Conservation (phyloP, 2,329 filamentous ascomycete species). For the Apiospora pterosperma region DNA sequence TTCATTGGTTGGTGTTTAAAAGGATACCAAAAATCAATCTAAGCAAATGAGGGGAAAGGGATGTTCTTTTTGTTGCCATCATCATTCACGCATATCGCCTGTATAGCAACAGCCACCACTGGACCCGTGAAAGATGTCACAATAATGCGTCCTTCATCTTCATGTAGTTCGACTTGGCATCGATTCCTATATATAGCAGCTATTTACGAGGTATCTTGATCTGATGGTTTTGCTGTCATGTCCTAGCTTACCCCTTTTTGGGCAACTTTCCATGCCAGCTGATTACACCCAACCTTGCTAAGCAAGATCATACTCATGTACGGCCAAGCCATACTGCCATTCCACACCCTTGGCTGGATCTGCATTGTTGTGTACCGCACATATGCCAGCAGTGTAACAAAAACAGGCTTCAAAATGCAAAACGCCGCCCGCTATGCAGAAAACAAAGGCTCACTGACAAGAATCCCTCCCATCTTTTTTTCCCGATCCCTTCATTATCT, state of each 20-base stretch:
- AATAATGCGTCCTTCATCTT: not conserved
- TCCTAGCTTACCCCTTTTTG: not conserved
- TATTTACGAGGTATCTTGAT: not conserved
- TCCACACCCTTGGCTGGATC: not conserved
- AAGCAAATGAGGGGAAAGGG: not conserved
- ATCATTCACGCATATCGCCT: not conserved
- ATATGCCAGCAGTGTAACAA: too few species aligned
- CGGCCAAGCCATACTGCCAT: not conserved
- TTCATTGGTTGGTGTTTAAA: slow-evolving; percentile 2
- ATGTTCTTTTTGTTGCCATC: not conserved
- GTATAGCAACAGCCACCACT: not conserved
- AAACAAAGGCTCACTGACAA: not conserved
- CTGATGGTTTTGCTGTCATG: not conserved
- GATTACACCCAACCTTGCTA: not conserved
- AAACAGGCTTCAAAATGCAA: not conserved
- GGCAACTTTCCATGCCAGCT: not conserved
- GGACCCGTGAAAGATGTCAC: not conserved
- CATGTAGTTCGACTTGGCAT: not conserved
- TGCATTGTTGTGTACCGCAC: too few species aligned
- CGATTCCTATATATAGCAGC: not conserved
- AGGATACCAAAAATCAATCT: not conserved
- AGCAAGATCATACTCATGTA: not conserved
- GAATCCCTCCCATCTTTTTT: not conserved
- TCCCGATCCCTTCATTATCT: not conserved
- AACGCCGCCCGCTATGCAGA: slow-evolving; percentile 1